Evolutionary conservation across 768 basidiomycete species (phyloP), one percentile per base, ranked within the genome.

Genomic region (Naganishia friedmannii): DNA sequence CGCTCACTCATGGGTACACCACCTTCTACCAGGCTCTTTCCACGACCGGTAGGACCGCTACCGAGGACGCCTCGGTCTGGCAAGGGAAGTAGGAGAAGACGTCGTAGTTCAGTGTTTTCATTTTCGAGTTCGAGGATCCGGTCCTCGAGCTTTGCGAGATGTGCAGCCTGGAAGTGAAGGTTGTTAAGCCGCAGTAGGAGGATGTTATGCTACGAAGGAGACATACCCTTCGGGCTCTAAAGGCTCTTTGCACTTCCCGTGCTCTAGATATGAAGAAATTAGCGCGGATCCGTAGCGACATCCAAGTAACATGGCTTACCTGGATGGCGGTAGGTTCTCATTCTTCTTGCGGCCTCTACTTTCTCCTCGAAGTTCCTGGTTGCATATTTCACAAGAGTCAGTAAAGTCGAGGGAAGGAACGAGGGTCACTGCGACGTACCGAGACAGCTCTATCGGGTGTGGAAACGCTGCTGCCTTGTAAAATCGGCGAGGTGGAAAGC

Each of bases 201-300:
- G 8, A 39, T 39, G 10, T n/a, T 23, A 28, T 10, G 57, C 7
- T 13, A 2, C 19, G 42, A 26, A 42, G 15, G 60, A 3, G 2
- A 63, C 60, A 29, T 63, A 63, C 60, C 26, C 81, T 73, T 26
- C 81, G 74, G 0, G 80, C 77, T 66, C 81, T 71, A 66, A 82
- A 82, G 15, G 81, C 81, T 31, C 81, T 74, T 70, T 82, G 81
- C 19, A 82, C 81, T 66, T 82, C 81, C 15, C 81, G 72, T 12
- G 81, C 81, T 13, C 81, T 81, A 75, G 13, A 77, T 74, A 55
- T 80, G 76, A 72, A 32, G 39, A 15, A 3, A 34, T 69, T n/a
- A 56, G 42, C 45, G 10, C 39, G 31, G 3, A 13, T 28, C 8
- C 34, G 53, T 15, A 31, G n/a, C 21, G 21, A n/a, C 12, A 51